Evolutionary conservation across 2,329 filamentous ascomycete species (phyloP), one percentile per base, ranked within the genome.

Genomic region (Aspergillus flavus): DNA sequence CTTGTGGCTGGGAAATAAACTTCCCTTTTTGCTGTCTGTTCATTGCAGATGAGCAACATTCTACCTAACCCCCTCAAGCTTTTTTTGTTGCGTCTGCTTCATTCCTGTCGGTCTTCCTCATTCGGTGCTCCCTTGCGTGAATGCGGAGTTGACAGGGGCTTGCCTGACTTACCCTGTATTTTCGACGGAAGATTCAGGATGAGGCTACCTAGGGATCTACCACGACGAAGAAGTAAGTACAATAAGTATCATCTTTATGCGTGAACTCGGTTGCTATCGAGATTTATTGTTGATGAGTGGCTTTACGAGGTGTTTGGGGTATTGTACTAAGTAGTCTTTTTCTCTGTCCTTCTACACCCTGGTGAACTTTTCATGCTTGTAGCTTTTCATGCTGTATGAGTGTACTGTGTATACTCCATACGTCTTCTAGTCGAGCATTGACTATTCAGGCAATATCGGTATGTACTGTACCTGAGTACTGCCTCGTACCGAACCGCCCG

Each of bases 201-300:
- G 19, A 60, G 48, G 57, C 58, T 50, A 45, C 39, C 28, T 12
- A n/a, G 10, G 54, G 19, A 23, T 57, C 60, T n/a, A 46, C 32
- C 32, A 16, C 30, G 30, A 39, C 34, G 41, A 21, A 21, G 23
- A 34, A n/a, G 39, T 7, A 52, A 26, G 14, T 28, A 50, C 30
- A 30, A n/a, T 30, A 50, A 9, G 14, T 28, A 26, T n/a, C 28
- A 36, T 11, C n/a, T 36, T 39, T 36, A 23, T 55, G 52, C 32
- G 52, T 55, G 32, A 39, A 55, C n/a, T 11, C 32, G 23, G 52
- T 28, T 39, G n/a, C 11, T 55, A 39, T 39, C 6, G 32, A 9
- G 32, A 39, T 54, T 54, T 19, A 23, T 54, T 36, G 9, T 28
- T 39, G 32, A 1, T 39, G n/a, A 30, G 16, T 6, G 30, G 30